Base-by-base conservation (phyloP, 495 filamentous ascomycete genomes). In the Parathielavia hyrcaniae region DNA sequence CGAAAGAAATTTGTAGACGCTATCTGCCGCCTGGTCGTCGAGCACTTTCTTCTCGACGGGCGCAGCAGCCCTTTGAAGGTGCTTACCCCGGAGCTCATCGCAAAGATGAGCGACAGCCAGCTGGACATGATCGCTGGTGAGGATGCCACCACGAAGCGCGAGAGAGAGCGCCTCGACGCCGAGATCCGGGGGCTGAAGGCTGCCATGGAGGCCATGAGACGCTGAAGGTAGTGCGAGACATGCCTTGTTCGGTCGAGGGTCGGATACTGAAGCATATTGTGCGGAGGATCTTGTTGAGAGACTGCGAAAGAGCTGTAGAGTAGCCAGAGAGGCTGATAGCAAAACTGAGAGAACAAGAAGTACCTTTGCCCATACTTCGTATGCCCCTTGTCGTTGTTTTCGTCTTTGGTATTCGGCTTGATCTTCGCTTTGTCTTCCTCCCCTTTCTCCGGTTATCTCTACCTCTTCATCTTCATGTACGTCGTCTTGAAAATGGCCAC, bases 1-100 rank as follows among this genome's bases (percentile, higher is more conserved):
- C 68, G 61, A 19, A 80, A 79, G 54, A 70, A 78, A 1, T 84
- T 86, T 50, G 72, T 83, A 10, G 83, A 86, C 53, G 73, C 68
- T 53, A 66, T 85, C 16, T 81, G 72, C 58, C 61, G 61, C 16
- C 69, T 69, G 45, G 73, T 59, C 0, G 57, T 74, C 9, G 66
- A 71, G 35, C 58, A 75, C 47, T 64, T 57, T 50, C 62, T 76
- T 12, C 67, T 76, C 1, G 38, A 57, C n/a, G 64, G 65, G 0
- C 32, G 61, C 2, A 39, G 64, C 13, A 67, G 69, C 48, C 72
- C 73, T 0, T 53, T 77, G 8, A 49, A 59, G 41, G 22, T 73
- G 0, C 60, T 73, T 14, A 67, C 44, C 5, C 59, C 64, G 9
- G 61, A 63, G 43, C 62, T 60, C 17, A 62, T 76, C 34, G 57